phyloP scores from a whole-genome alignment of 2,329 filamentous ascomycete species.

The Aciculosporium take region DNA sequence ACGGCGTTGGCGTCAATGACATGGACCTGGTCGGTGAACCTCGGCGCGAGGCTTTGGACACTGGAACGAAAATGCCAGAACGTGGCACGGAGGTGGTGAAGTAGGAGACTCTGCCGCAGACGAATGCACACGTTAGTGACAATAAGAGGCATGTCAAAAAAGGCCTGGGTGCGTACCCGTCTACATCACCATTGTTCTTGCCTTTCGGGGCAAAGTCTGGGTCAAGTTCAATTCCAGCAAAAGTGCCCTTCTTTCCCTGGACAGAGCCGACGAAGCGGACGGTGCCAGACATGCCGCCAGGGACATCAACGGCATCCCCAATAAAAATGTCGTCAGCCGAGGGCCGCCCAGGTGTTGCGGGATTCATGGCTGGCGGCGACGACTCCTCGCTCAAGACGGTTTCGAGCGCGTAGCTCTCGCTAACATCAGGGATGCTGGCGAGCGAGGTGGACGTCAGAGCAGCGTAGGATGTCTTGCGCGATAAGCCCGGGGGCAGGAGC shows the following conservation, averaged over 20 bases:
- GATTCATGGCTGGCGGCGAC: slow-evolving; percentile 29
- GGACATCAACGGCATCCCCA: slow-evolving; percentile 80
- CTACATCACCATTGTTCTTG: slow-evolving; percentile 93
- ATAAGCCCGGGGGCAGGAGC: slow-evolving; percentile 32
- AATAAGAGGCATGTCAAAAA: neutral
- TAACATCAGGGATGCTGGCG: slow-evolving; percentile 52
- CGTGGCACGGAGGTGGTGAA: slow-evolving; percentile 67
- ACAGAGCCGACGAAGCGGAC: slow-evolving; percentile 83
- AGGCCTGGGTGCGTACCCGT: slow-evolving; percentile 50
- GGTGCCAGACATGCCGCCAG: slow-evolving; percentile 79
- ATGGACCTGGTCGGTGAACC: slow-evolving; percentile 39
- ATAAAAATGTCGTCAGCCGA: slow-evolving; percentile 45
- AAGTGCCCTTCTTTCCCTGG: slow-evolving; percentile 75
- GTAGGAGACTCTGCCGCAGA: slow-evolving; percentile 46
- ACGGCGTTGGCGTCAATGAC: slow-evolving; percentile 56
- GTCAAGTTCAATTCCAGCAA: slow-evolving; percentile 83
- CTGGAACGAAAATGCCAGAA: slow-evolving; percentile 84
- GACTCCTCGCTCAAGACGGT: slow-evolving; percentile 28
- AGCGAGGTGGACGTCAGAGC: slow-evolving; percentile 51
- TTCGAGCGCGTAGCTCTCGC: slow-evolving; percentile 46
- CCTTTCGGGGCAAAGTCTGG: slow-evolving; percentile 67
- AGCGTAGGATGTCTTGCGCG: slow-evolving; percentile 58
- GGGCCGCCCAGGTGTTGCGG: slow-evolving; percentile 37
- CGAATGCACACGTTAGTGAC: slow-evolving; percentile 1
- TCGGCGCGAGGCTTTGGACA: slow-evolving; percentile 63